Evolutionary conservation across 2,329 filamentous ascomycete genomes (phyloP), one percentile per base, ranked within the genome.

Genomic region (Cladosporium colombiae): DNA sequence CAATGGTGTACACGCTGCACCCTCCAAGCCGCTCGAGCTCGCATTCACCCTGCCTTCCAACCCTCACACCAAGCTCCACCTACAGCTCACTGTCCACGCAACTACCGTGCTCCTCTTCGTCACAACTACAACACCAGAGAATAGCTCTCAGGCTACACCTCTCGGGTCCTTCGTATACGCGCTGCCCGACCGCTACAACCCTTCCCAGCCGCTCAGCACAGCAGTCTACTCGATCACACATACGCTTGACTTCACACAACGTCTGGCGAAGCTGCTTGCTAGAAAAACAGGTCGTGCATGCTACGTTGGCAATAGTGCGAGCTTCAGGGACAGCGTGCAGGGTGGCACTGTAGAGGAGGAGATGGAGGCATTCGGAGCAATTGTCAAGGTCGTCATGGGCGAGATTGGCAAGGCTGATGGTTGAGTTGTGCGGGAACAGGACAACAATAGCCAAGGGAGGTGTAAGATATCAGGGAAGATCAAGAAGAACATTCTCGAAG

Each of bases 111-210:
- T 87, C 52, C 78, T 88, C 13, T 88, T 88, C 74, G 77, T 89
- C 53, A 83, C 84, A 0, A 86, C 83, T 0, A 84, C 84, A 8
- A 79, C 63, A 4, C 63, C 63, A 8, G 63, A 65, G 16, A 65
- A 50, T 5, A 27, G 44, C 14, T 65, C 63, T 5, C 57, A 59
- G 44, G 29, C 63, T 14, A 60, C 63, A 23, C 55, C 63, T 29
- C 56, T 98, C 78, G 94, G 95, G 3, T 97, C 92, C 59, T 94
- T 98, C 75, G 91, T 98, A 55, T 98, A 97, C 76, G 91, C 93
- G 2, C 86, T 99, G 77, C 94, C 95, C 18, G 91, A 97, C 80
- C 75, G 72, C 68, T 74, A 76, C 58, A 79, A 78, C 59, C 75
- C 79, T 68, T 68, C 85, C 69, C 85, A 91, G 76, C 85, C 91